Evolutionary conservation across 306 rosid species (phyloP), one percentile per base, ranked within the genome.

Genomic region (Carpinus viminea): DNA sequence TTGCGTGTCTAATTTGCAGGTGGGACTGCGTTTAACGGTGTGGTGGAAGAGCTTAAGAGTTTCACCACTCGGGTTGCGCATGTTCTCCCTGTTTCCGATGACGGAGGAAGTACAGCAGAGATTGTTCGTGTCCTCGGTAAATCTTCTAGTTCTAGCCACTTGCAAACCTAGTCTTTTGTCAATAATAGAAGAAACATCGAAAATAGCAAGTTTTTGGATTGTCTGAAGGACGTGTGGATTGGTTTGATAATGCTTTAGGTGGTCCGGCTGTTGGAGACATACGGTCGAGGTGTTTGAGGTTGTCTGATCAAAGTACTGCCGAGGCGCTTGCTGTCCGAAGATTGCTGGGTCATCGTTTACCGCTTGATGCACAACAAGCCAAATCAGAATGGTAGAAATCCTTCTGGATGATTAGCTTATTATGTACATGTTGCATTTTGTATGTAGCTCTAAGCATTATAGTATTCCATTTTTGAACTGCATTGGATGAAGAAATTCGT

Each of bases 241-340:
- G 12, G 7, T 59, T 75, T 74, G 45, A 28, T 48, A 53, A 12
- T 36, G 7, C 66, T n/a, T 17, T 78, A 93, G 98, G 97, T 38
- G 98, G 98, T 73, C 98, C 98, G 38, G 98, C 97, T 50, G 97
- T 94, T 47, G 98, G 98, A 80, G 98, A 94, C 76, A 94, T 94
- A 74, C 96, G 98, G 77, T 94, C 98, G 7, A 88, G 97, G 82
- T 94, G 98, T 83, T 82, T 94, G 87, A 88, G 98, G 50, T 82
- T 94, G 81, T 91, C 98, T 53, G 97, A 91, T 87, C 79, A 88
- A 76, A 94, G 97, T 70, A 88, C 95, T 16, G 84, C 88, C 9
- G 98, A 94, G 88, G 97, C 98, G 34, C 90, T 90, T 38, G 98
- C 97, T 1, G 96, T 94, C 79, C 89, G 97, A 36, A 86, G 87